Percentiles rank a stretch among this genome's conserved stretches.
Conservation (phyloP, 768 basidiomycete genomes). For the Lactifluus hygrophoroides region DNA sequence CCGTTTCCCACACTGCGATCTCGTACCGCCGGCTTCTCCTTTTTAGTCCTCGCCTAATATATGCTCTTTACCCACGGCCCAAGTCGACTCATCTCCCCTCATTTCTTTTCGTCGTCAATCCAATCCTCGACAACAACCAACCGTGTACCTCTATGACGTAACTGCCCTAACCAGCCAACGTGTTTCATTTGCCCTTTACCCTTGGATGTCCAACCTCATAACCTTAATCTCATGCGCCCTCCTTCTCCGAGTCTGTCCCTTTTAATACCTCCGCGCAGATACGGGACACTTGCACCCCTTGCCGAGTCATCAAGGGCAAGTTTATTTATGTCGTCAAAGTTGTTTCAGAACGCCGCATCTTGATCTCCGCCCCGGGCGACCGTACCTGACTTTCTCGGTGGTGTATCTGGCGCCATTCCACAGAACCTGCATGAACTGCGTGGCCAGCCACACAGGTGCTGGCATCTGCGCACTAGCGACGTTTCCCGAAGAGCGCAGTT, state of each 20-base stretch:
- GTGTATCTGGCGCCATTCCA: no score
- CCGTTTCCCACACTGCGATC: neutral
- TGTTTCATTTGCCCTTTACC: neutral
- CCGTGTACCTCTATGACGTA: no score
- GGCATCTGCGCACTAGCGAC: neutral
- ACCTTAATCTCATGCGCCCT: neutral
- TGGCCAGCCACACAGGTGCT: neutral
- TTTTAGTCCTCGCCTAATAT: neutral
- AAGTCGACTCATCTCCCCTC: no score
- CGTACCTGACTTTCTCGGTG: neutral
- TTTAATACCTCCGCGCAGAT: neutral
- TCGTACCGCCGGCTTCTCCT: conserved; percentile 15
- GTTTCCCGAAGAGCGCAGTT: neutral
- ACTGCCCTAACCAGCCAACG: no score
- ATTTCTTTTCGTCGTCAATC: no score
- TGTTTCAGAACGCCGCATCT: neutral
- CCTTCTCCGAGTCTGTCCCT: neutral
- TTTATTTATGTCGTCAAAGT: neutral
- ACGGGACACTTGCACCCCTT: neutral
- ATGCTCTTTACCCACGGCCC: no score
- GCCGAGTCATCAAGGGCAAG: neutral
- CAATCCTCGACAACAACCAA: neutral
- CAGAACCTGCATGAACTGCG: no score
- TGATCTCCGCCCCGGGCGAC: no score
- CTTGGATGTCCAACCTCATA: neutral